Conservation (phyloP, 163 green algal genomes). For the Prototheca cutis region DNA sequence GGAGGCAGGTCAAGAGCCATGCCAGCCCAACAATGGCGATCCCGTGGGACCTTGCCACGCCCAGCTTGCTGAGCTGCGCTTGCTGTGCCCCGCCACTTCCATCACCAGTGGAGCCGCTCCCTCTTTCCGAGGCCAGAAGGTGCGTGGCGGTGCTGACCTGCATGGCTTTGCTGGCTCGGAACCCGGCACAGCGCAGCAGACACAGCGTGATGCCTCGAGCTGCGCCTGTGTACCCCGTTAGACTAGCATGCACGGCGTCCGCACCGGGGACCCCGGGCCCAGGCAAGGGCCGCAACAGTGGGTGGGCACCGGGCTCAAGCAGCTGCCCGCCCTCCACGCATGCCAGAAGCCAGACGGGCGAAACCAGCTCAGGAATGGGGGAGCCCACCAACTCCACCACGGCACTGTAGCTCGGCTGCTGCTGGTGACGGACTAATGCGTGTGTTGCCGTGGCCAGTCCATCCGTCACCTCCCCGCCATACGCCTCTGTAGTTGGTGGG, state of each 20-base stretch:
- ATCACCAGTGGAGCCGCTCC: neutral
- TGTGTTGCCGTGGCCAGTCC: neutral
- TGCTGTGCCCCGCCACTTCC: too few relatives aligned
- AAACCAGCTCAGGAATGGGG: neutral
- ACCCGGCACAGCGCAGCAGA: neutral
- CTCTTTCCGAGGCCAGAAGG: neutral
- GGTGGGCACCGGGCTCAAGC: too few relatives aligned
- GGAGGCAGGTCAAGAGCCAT: slow-evolving; percentile 10
- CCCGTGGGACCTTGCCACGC: neutral
- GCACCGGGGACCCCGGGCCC: neutral
- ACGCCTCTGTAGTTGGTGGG: neutral
- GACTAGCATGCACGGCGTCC: neutral
- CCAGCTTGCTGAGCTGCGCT: neutral
- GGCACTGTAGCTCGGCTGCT: slow-evolving; percentile 1
- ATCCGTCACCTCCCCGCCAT: neutral
- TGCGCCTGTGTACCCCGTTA: neutral
- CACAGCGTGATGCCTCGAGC: neutral
- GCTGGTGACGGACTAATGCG: neutral
- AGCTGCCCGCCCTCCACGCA: neutral
- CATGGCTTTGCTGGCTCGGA: neutral
- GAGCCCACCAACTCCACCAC: neutral
- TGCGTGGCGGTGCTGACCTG: neutral
- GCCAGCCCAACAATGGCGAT: slow-evolving; percentile 7
- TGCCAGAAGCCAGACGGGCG: slow-evolving; percentile 1
- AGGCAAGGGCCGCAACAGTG: neutral